These are phyloP conservation scores for Coemansia furcata DNA, from an alignment of 192 early-diverging fungal genomes.

Conservation along the genomic window DNA sequence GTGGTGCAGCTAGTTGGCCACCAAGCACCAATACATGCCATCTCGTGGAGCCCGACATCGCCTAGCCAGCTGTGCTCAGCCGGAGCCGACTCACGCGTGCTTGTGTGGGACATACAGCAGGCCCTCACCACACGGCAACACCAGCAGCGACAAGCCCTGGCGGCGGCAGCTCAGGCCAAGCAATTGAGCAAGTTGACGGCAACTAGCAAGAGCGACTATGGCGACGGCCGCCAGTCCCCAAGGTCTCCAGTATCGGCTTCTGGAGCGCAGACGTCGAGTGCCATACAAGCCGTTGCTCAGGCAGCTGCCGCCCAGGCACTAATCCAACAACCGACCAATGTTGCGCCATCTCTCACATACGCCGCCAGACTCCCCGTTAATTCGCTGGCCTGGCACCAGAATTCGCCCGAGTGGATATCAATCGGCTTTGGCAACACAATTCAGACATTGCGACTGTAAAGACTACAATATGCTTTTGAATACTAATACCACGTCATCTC, in stretches of 20 bases:
- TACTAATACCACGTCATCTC: neutral
- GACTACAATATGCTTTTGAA: neutral
- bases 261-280: constrained; percentile 23
- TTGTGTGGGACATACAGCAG: constrained; percentile 87
- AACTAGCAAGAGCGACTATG: constrained; percentile 9
- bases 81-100: constrained; percentile 84
- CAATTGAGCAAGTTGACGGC: constrained; percentile 37
- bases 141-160: constrained; percentile 45
- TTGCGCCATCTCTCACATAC: constrained; percentile 71
- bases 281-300: constrained; percentile 52
- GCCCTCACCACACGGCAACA: constrained; percentile 45
- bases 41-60: constrained; percentile 86
- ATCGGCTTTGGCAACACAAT: constrained; percentile 82
- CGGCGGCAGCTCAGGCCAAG: constrained; percentile 43
- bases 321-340: constrained; percentile 21
- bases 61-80: constrained; percentile 80
- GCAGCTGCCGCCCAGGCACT: constrained; percentile 46
- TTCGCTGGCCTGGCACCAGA: constrained; percentile 78
- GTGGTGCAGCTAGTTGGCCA: constrained; percentile 82
- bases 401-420: constrained; percentile 82
- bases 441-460: constrained; percentile 78
- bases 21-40: constrained; percentile 71
- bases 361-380: constrained; percentile 74
- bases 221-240: constrained; percentile 25
- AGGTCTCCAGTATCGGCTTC: constrained; percentile 33